Percentiles rank a stretch among this genome's conserved stretches.
Conservation (phyloP, 345 rosid species). For the Atalantia buxifolia region DNA sequence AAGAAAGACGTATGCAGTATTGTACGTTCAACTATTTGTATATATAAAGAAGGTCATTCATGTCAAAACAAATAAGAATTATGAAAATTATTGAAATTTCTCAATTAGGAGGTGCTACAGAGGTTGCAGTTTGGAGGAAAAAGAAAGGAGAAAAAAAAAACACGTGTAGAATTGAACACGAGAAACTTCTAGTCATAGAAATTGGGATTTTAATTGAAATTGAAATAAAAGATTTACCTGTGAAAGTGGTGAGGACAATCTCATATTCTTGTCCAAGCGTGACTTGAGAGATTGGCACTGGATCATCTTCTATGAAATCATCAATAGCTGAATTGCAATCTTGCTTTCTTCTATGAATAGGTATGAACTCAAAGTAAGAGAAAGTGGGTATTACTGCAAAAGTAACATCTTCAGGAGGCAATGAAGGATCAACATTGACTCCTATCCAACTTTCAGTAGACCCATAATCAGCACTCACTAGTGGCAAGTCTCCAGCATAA, state of each 20-base stretch:
- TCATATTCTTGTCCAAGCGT: slow-evolving; percentile 78
- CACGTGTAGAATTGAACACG: not conserved
- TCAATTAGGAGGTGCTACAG: too few relatives aligned
- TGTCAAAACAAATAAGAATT: not conserved
- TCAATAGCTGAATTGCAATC: slow-evolving; percentile 27
- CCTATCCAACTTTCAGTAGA: slow-evolving; percentile 98
- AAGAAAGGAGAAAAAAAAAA: not conserved
- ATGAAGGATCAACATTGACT: slow-evolving; percentile 71
- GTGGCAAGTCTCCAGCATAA: slow-evolving; percentile 63
- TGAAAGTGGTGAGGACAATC: slow-evolving; percentile 88
- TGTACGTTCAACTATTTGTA: not conserved
- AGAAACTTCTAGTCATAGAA: not conserved
- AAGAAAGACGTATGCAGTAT: not conserved
- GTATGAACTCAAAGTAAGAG: slow-evolving; percentile 90
- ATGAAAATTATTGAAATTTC: too few relatives aligned
- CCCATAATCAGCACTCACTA: slow-evolving; percentile 89
- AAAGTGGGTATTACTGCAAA: slow-evolving; percentile 85
- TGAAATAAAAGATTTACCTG: slow-evolving; percentile 47
- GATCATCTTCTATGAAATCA: slow-evolving; percentile 73
- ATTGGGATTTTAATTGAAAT: not conserved
- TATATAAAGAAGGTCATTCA: not conserved
- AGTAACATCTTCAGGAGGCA: slow-evolving; percentile 68
- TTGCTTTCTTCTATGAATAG: slow-evolving; percentile 51
- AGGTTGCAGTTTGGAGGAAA: not conserved
- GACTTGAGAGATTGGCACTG: slow-evolving; percentile 75